phyloP scores from a whole-genome alignment of 768 basidiomycete genomes.

The Neoboletus brunneissimus region DNA sequence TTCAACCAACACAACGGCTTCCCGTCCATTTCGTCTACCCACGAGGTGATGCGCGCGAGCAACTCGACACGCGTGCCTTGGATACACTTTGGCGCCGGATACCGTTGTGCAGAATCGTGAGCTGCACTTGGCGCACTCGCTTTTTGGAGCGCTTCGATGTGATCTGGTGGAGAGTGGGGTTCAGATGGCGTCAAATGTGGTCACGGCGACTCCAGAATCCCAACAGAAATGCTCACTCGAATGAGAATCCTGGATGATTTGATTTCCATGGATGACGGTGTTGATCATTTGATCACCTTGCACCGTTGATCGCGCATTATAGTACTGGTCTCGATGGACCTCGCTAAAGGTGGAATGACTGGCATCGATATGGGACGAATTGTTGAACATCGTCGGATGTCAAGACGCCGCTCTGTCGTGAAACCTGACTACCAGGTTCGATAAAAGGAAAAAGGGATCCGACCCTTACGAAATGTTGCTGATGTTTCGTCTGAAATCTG shows the following conservation, averaged over 20 bases:
- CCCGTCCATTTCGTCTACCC: conserved; percentile 11
- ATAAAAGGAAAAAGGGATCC: too few species aligned
- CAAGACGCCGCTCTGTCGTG: too few species aligned
- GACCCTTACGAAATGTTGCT: too few species aligned
- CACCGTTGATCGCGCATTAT: background rate
- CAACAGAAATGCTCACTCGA: background rate
- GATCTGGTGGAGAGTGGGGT: background rate
- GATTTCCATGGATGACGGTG: background rate
- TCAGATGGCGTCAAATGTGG: too few species aligned
- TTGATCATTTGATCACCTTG: conserved; percentile 15
- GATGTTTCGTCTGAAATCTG: too few species aligned
- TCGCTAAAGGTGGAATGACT: conserved; percentile 14
- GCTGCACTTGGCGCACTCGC: conserved; percentile 19
- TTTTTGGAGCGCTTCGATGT: conserved; percentile 14
- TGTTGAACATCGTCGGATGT: background rate
- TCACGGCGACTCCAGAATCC: too few species aligned
- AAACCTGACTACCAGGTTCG: too few species aligned
- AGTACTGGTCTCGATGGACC: conserved; percentile 12
- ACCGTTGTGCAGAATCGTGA: conserved; percentile 22
- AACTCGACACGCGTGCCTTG: conserved; percentile 23
- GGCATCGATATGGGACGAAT: background rate
- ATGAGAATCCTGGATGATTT: conserved; percentile 9
- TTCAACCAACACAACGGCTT: conserved; percentile 25
- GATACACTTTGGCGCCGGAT: conserved; percentile 22
- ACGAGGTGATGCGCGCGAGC: conserved; percentile 12